A percentile compares a stretch with the other conserved stretches of the same genome.
Conservation (phyloP, 225 moss, liverwort and hornwort species). For the Anthoceros angustus region DNA sequence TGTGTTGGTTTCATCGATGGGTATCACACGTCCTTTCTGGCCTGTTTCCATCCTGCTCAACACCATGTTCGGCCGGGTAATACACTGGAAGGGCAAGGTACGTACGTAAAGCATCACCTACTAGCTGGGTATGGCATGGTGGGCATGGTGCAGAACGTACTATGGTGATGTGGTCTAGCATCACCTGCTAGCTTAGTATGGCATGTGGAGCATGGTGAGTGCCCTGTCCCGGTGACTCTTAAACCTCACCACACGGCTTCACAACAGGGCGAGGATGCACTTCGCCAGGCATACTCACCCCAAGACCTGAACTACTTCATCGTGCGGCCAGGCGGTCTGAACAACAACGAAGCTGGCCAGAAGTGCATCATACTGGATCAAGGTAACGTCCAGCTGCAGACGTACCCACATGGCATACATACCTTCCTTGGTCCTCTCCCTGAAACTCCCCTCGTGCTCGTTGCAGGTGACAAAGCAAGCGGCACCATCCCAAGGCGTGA, state of each 20-base stretch:
- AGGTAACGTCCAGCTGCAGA: conserved; percentile 23
- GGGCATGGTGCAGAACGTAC: background rate
- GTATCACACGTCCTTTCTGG: conserved; percentile 53
- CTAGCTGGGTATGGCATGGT: background rate
- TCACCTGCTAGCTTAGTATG: background rate
- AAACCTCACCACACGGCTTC: too few relatives aligned
- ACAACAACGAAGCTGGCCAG: conserved; percentile 47
- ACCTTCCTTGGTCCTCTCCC: background rate
- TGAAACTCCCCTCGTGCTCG: background rate
- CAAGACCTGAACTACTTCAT: conserved; percentile 75
- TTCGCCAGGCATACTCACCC: conserved; percentile 41
- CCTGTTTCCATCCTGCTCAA: conserved; percentile 42
- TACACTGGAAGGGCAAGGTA: conserved; percentile 80
- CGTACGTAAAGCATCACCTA: background rate
- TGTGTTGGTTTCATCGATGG: conserved; percentile 56
- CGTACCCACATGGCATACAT: too few relatives aligned
- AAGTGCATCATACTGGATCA: conserved; percentile 54
- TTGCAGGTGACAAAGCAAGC: conserved; percentile 60
- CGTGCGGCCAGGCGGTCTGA: conserved; percentile 60
- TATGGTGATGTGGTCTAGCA: background rate
- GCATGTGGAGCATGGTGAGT: conserved; percentile 3
- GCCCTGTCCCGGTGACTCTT: too few relatives aligned
- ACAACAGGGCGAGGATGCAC: conserved; percentile 53
- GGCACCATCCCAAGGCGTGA: conserved; percentile 59
- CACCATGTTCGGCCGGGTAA: conserved; percentile 46